Evolutionary conservation across 495 filamentous ascomycete genomes (phyloP).

Genomic region (Xylaria venustula): DNA sequence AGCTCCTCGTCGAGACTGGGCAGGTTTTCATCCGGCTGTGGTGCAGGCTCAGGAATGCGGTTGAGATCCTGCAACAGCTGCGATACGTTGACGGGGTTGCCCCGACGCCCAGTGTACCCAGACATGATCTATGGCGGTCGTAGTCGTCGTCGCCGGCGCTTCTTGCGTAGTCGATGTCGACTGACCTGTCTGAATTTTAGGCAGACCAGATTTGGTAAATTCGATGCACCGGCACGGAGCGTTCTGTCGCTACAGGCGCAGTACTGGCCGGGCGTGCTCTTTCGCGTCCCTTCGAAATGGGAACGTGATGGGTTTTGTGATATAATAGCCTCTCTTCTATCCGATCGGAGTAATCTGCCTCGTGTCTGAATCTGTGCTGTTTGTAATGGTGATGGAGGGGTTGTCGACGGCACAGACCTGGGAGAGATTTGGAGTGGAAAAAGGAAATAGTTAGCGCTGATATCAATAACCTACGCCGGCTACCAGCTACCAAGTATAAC

Average conservation of each 20-base stretch:
- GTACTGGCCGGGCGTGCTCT: neutral
- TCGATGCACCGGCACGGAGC: neutral
- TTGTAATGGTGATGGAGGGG: neutral
- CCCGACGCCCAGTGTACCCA: constrained; percentile 63
- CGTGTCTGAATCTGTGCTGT: neutral
- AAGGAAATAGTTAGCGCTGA: neutral
- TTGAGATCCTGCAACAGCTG: constrained; percentile 88
- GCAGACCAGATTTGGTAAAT: neutral
- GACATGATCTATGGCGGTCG: constrained; percentile 6
- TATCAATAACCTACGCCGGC: neutral
- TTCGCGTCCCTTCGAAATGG: neutral
- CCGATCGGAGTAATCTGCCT: neutral
- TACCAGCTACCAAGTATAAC: too few relatives aligned
- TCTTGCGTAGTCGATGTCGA: neutral
- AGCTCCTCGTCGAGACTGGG: constrained; percentile 65
- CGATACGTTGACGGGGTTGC: constrained; percentile 70
- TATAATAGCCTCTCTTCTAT: neutral
- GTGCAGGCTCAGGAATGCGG: constrained; percentile 62
- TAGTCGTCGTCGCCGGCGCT: neutral
- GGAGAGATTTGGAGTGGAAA: constrained; percentile 1
- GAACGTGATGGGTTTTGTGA: neutral
- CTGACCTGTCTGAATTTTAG: neutral
- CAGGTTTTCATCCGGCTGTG: constrained; percentile 61
- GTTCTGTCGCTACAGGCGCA: neutral
- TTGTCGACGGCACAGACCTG: neutral